Percentiles rank a stretch among this genome's conserved stretches.
Conservation (phyloP, 2,329 filamentous ascomycete species). For the Stemphylium vesicarium region DNA sequence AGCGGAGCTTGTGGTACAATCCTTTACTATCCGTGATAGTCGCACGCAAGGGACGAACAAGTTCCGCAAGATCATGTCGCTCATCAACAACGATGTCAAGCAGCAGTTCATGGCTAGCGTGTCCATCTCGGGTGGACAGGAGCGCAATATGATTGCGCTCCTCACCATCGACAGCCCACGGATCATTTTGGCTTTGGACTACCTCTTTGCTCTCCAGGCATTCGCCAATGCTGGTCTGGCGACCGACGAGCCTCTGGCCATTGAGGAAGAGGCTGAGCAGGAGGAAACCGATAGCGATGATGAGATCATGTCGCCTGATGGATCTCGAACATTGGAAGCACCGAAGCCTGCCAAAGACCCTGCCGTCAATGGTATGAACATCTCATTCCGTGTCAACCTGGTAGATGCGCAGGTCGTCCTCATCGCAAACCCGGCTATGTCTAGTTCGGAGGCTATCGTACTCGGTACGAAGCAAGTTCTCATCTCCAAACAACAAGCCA, state of each 20-base stretch:
- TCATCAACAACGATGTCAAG: conserved; percentile 87
- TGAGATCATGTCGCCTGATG: conserved; percentile 46
- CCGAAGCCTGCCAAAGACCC: conserved; percentile 33
- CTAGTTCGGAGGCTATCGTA: conserved; percentile 94
- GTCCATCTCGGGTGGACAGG: conserved; percentile 84
- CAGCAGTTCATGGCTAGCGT: conserved; percentile 99
- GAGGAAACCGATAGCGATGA: conserved; percentile 49
- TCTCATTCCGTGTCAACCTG: conserved; percentile 90
- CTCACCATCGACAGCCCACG: conserved; percentile 93
- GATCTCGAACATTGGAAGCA: conserved; percentile 29
- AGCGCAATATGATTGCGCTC: conserved; percentile 85
- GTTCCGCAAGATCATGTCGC: conserved; percentile 97
- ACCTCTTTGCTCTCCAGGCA: conserved; percentile 85
- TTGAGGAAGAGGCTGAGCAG: conserved; percentile 66
- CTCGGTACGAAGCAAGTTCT: conserved; percentile 92
- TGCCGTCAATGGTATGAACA: conserved; percentile 63
- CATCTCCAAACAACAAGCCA: conserved; percentile 89
- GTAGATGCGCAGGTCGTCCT: conserved; percentile 96
- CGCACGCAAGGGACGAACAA: conserved; percentile 90
- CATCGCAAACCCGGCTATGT: conserved; percentile 89
- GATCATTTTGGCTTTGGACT: conserved; percentile 94
- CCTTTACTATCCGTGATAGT: conserved; percentile 93
- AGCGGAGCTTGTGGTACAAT: conserved; percentile 89
- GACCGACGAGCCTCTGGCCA: conserved; percentile 61
- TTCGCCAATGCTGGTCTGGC: conserved; percentile 77